Evolutionary conservation across 139 green algal genomes (phyloP), one percentile per base, ranked within the genome.

Genomic region (Tetradesmus lagerheimii): DNA sequence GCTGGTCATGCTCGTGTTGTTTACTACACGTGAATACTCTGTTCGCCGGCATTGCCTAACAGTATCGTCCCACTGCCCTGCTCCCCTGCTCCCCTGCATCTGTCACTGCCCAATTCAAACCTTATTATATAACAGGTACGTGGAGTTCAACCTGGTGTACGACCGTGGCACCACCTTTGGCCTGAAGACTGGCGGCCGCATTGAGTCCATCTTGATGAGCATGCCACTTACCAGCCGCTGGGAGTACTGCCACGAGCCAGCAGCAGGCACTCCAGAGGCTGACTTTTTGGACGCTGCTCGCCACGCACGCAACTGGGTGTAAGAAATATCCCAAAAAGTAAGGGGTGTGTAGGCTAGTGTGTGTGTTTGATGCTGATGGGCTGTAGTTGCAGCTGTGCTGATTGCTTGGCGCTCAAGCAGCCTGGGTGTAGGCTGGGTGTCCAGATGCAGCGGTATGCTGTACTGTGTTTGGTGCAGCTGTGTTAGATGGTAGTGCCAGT

Each of bases 71-170:
- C 57, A 71, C 57, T 71, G 57, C 57, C 23, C 20, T 31, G 16
- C 57, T 71, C 20, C 23, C 16, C 80, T 34, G 80, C 80, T 71
- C 23, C 79, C n/a, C 45, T n/a, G n/a, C n/a, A n/a, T n/a, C n/a
- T n/a, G 12, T 62, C 45, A 45, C 27, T 29, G 38, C 25, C 45
- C n/a, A 57, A 37, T 16, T 12, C 35, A 47, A 15, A 23, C 35
- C 45, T 74, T 79, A 37, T 31, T 20, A 1, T 8, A 37, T 9
- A 35, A 34, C 92, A 97, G 93, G 39, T 99, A 99, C 90, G 98
- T 99, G 15, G 98, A 99, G 95, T 99, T 99, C 95, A 99, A 99
- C 94, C 95, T 99, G 77, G 62, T 95, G 88, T 99, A 99, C 93
- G 98, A 99, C 93, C 94, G 98, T 67, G 98, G 98, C 47, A 99